Base-by-base conservation (phyloP, 495 filamentous ascomycete genomes). In the Xylaria cubensis region DNA sequence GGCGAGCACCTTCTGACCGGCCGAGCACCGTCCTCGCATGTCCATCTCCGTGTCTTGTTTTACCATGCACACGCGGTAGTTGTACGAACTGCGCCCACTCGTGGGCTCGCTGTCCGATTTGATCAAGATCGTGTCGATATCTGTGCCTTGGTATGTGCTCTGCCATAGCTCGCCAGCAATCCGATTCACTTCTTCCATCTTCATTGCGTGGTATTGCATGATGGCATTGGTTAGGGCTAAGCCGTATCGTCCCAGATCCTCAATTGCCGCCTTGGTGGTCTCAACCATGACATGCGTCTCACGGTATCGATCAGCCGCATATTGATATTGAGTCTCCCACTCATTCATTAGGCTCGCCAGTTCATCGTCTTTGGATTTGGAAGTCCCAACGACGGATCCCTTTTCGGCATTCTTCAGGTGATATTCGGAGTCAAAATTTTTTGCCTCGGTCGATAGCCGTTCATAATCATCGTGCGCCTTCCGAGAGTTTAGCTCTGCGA, bases 41-140 rank as follows among this genome's bases (percentile, higher is more conserved):
- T 99, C 96, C 95, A 99, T 98, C 81, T 99, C 96, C 4, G 92
- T 91, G 75, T 95, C 93, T 77, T 94, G 90, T 84, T 99, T 99
- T 74, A 97, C 91, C 97, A 99, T 99, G 83, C 92, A 94, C 0
- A 99, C 96, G 68, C 97, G 92, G 84, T 99, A 99, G 80, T 99
- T 98, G 87, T 98, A 99, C 42, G 87, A 92, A 66, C 92, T 90
- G 75, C 94, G 96, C 69, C 89, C 91, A 66, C 88, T 91, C 26
- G 85, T 85, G 56, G 87, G 86, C 79, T 96, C 94, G 74, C 90
- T 91, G 82, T 97, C 95, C 53, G 94, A 97, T 51, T 92, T 90
- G 80, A 98, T 98, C 74, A 97, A 87, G 80, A 99, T 97, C 12
- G 93, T 95, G 82, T 99, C 96, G 72, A 99, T 94, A 79, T 99